These are phyloP conservation scores for Nigrospora sphaerica DNA, from an alignment of 2,329 filamentous ascomycete genomes.

Conservation along the genomic window DNA sequence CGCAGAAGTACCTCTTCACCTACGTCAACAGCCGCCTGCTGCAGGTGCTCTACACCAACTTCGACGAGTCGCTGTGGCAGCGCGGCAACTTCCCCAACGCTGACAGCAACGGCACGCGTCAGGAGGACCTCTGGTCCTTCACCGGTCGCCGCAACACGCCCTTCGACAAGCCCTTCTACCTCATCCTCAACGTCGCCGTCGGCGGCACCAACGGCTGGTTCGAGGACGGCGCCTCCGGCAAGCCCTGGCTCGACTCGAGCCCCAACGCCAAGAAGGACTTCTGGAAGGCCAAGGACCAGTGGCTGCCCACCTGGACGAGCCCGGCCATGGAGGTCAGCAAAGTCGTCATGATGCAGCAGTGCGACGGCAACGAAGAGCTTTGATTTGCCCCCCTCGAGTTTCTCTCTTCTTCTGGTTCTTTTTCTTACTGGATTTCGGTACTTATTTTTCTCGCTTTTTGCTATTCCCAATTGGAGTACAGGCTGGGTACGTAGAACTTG, in stretches of 20 bases:
- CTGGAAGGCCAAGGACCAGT: slow-evolving; percentile 59
- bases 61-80: slow-evolving; percentile 60
- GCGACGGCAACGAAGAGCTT: slow-evolving; percentile 46
- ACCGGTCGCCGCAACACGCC: slow-evolving; percentile 58
- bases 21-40: slow-evolving; percentile 76
- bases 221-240: slow-evolving; percentile 60
- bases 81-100: slow-evolving; percentile 61
- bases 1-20: slow-evolving; percentile 79
- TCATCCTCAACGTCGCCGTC: slow-evolving; percentile 70
- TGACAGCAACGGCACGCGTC: slow-evolving; percentile 57
- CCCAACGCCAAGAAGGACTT: slow-evolving; percentile 67
- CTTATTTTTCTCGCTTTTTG: too few species aligned
- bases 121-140: slow-evolving; percentile 56
- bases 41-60: slow-evolving; percentile 74
- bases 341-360: slow-evolving; percentile 66
- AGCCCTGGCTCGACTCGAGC: slow-evolving; percentile 72
- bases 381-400: too few species aligned
- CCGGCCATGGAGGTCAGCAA: slow-evolving; percentile 63
- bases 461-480: too few species aligned
- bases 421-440: too few species aligned
- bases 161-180: slow-evolving; percentile 70
- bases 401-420: neutral
- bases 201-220: slow-evolving; percentile 82
- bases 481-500: too few species aligned
- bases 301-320: slow-evolving; percentile 65